A percentile compares a stretch with the other conserved stretches of the same genome.
phyloP scores from a whole-genome alignment of 2,329 filamentous ascomycete species.

The Talaromyces islandicus region DNA sequence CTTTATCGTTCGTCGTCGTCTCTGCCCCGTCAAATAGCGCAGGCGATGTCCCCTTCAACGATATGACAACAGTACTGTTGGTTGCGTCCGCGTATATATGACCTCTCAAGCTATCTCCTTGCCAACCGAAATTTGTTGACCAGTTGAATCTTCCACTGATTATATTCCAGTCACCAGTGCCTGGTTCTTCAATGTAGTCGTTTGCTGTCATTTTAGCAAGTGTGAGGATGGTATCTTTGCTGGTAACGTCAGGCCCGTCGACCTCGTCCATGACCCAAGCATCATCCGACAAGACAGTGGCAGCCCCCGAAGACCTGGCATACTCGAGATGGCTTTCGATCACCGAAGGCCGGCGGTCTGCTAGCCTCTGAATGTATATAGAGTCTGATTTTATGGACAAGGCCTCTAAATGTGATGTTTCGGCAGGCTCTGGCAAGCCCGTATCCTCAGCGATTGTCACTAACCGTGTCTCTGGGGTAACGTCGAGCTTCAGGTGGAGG shows the following conservation, averaged over 20 bases:
- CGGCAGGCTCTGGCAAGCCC: slow-evolving; percentile 33
- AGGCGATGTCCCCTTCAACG: slow-evolving; percentile 82
- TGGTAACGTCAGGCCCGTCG: slow-evolving; percentile 71
- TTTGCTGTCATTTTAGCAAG: slow-evolving; percentile 85
- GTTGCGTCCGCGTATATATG: slow-evolving; percentile 85
- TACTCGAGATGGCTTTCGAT: slow-evolving; percentile 74
- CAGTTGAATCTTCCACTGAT: slow-evolving; percentile 75
- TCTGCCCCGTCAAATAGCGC: slow-evolving; percentile 96
- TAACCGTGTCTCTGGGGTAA: slow-evolving; percentile 56
- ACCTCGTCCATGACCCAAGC: slow-evolving; percentile 82
- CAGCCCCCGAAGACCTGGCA: slow-evolving; percentile 62
- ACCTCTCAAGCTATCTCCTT: slow-evolving; percentile 78
- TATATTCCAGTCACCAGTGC: slow-evolving; percentile 74
- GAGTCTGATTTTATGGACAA: slow-evolving; percentile 50
- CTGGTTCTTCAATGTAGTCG: slow-evolving; percentile 73
- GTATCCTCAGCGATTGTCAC: slow-evolving; percentile 35
- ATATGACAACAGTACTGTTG: slow-evolving; percentile 85
- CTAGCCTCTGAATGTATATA: slow-evolving; percentile 70
- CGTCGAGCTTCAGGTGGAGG: slow-evolving; percentile 71
- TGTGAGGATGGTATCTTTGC: slow-evolving; percentile 76
- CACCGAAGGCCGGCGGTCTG: slow-evolving; percentile 67
- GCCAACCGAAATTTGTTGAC: slow-evolving; percentile 87
- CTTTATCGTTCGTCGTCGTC: slow-evolving; percentile 94
- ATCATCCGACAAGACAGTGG: slow-evolving; percentile 61
- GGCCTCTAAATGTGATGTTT: slow-evolving; percentile 47